Percentiles rank a stretch among this genome's conserved stretches.
Evolutionary conservation across 2,329 filamentous ascomycete genomes (phyloP).

Genomic region (Paracoccidioides lutzii): DNA sequence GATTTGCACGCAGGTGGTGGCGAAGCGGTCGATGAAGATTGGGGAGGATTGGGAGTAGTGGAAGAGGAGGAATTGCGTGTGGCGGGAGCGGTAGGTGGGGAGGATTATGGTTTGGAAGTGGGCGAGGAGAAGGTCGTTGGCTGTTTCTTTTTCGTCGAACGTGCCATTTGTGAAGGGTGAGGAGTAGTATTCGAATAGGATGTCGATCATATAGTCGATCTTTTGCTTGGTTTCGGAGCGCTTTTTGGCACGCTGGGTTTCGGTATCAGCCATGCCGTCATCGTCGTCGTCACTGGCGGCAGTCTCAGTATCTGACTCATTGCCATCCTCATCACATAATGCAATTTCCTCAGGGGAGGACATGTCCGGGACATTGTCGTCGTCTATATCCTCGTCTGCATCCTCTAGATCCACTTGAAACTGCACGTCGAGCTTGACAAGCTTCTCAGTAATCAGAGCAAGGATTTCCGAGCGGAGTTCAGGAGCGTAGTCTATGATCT

Average conservation of each 20-base stretch:
- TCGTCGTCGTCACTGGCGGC: constrained; percentile 50
- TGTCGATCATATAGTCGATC: constrained; percentile 79
- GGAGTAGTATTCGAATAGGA: constrained; percentile 72
- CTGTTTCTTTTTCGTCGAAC: constrained; percentile 54
- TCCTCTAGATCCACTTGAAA: constrained; percentile 91
- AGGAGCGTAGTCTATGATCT: constrained; percentile 62
- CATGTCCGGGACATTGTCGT: constrained; percentile 48
- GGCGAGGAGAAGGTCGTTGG: constrained; percentile 65
- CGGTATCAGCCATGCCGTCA: constrained; percentile 39
- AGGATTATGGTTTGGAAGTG: constrained; percentile 83
- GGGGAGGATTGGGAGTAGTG: constrained; percentile 81
- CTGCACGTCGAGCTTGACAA: constrained; percentile 90
- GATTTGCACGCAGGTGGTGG: constrained; percentile 60
- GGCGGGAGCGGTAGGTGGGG: constrained; percentile 79
- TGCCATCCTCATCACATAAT: constrained; percentile 21
- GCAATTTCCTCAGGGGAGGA: constrained; percentile 9
- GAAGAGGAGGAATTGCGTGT: constrained; percentile 91
- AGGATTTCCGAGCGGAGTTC: constrained; percentile 69
- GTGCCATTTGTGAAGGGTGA: constrained; percentile 57
- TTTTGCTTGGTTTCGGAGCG: constrained; percentile 78
- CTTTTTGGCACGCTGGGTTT: constrained; percentile 44
- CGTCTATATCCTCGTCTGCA: constrained; percentile 73
- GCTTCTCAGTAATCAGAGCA: constrained; percentile 66
- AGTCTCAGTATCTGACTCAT: constrained; percentile 56
- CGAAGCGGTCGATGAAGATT: constrained; percentile 67